phyloP scores from a whole-genome alignment of 2,329 filamentous ascomycete species.

The Penicillium hordei region DNA sequence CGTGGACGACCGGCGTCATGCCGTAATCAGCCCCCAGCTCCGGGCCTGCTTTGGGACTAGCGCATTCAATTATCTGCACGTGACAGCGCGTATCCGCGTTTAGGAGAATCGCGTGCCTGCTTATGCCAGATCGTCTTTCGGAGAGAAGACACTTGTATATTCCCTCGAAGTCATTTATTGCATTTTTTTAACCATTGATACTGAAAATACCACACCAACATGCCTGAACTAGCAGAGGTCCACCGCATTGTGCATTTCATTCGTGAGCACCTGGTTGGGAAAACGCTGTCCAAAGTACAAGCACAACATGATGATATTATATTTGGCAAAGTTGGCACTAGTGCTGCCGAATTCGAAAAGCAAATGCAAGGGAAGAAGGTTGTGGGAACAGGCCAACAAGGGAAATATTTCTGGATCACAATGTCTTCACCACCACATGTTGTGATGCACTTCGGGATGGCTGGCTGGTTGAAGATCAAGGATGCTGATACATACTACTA shows the following conservation, averaged over 20 bases:
- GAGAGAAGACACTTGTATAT: conserved; percentile 4
- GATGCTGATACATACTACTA: conserved; percentile 78
- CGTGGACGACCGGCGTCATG: background rate
- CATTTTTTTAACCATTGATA: background rate
- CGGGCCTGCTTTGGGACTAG: background rate
- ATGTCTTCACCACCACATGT: conserved; percentile 77
- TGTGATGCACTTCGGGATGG: conserved; percentile 81
- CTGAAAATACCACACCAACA: conserved; percentile 21
- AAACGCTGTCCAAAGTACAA: conserved; percentile 68
- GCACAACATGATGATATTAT: conserved; percentile 79
- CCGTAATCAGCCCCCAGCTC: background rate
- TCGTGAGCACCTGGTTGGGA: conserved; percentile 77
- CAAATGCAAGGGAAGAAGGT: conserved; percentile 74
- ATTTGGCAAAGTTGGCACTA: conserved; percentile 88
- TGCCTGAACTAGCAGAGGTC: conserved; percentile 61
- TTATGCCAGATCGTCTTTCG: background rate
- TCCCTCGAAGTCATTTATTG: background rate
- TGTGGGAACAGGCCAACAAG: conserved; percentile 73
- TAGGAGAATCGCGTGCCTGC: background rate
- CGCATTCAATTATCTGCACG: background rate
- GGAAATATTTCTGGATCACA: conserved; percentile 95
- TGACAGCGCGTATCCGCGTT: conserved; percentile 4
- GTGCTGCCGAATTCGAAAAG: conserved; percentile 69
- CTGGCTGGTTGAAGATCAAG: conserved; percentile 84
- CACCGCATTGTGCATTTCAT: conserved; percentile 85